Conservation (phyloP, 495 filamentous ascomycete genomes). For the Aspergillus cavernicola region DNA sequence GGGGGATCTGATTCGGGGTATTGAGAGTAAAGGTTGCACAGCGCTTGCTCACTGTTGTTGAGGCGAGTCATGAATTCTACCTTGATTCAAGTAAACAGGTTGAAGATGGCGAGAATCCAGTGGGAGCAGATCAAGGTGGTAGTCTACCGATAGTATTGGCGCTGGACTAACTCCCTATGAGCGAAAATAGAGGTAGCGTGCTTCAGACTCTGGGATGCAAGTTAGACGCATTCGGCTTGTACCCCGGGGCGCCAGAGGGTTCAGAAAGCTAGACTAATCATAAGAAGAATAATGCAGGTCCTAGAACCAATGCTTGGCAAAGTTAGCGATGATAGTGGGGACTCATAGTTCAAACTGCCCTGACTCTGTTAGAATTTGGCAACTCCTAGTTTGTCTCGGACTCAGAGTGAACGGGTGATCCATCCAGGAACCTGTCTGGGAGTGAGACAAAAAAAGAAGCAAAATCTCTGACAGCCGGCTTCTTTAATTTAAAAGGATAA, state of each 20-base stretch:
- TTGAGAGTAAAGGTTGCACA: no score
- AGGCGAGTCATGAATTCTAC: no score
- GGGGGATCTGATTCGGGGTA: no score
- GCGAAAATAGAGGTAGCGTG: slow-evolving; percentile 3
- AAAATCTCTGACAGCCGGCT: not conserved
- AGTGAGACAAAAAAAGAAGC: not conserved
- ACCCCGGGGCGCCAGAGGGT: not conserved
- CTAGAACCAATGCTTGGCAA: not conserved
- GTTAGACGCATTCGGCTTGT: not conserved
- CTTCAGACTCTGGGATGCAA: not conserved
- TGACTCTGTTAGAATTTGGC: slow-evolving; percentile 7
- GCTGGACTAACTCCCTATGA: not conserved
- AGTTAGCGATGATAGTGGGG: not conserved
- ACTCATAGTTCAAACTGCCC: not conserved
- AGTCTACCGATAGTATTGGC: no score
- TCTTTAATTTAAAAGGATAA: not conserved
- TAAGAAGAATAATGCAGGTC: not conserved
- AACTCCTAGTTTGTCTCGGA: slow-evolving; percentile 1
- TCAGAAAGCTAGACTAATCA: slow-evolving; percentile 2
- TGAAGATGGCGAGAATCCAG: not conserved
- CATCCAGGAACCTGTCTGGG: not conserved
- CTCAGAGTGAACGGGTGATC: not conserved
- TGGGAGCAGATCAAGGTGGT: not conserved
- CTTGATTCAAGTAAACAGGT: not conserved
- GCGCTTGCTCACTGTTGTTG: no score